These are phyloP conservation scores for Solanum corneliomulleri DNA, from an alignment of 257 asterid species.

Conservation along the genomic window DNA sequence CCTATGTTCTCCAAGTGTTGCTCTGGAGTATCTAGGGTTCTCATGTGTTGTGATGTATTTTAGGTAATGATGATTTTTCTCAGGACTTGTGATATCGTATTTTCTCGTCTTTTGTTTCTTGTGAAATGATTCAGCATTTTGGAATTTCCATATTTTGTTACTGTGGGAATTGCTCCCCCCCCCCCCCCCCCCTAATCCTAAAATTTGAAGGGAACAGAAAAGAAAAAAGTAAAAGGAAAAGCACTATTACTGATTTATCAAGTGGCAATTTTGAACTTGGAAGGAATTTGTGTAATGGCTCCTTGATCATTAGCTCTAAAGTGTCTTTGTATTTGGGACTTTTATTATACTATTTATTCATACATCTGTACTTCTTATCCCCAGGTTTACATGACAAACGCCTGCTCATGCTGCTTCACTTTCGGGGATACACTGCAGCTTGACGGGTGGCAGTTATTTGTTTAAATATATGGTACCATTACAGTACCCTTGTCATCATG, in stretches of 20 bases:
- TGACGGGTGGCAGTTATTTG: constrained; percentile 55
- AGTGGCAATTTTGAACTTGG: not conserved
- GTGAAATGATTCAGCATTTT: not conserved
- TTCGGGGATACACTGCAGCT: constrained; percentile 42
- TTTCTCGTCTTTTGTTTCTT: not conserved
- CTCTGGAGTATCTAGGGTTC: constrained; percentile 73
- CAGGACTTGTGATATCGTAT: not conserved
- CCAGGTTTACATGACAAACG: constrained; percentile 27
- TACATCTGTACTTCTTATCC: not conserved
- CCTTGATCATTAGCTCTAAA: not conserved
- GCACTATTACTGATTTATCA: not conserved
- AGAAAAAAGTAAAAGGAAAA: not conserved
- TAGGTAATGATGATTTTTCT: not conserved
- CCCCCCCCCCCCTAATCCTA: not conserved
- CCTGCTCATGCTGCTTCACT: constrained; percentile 62
- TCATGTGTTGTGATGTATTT: constrained; percentile 24
- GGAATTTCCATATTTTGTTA: not conserved
- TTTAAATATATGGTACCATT: constrained; percentile 27
- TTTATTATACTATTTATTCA: not conserved
- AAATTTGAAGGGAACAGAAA: not conserved
- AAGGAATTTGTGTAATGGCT: not conserved
- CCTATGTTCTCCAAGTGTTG: constrained; percentile 44
- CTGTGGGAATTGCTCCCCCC: not conserved
- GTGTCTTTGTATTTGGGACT: not conserved
- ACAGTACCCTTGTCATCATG: not conserved